Conservation (phyloP, 2,329 filamentous ascomycete genomes). For the Colletotrichum melonis region DNA sequence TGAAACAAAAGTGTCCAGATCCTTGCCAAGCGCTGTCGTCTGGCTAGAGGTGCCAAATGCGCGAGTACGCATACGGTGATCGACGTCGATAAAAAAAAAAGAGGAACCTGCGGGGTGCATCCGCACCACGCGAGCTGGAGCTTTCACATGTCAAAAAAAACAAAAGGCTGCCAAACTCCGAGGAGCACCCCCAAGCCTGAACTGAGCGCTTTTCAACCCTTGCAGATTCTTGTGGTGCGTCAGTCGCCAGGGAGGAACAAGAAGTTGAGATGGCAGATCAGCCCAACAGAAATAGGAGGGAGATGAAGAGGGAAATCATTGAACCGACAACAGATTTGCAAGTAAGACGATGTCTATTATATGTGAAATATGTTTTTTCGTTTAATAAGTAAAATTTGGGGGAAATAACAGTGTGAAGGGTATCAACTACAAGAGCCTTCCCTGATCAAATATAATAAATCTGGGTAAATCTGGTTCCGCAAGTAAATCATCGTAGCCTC, state of each 20-base stretch:
- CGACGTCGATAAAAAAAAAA: slow-evolving; percentile 28
- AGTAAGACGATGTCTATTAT: not conserved
- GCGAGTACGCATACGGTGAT: slow-evolving; percentile 19
- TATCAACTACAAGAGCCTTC: slow-evolving; percentile 31
- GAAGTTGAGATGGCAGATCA: slow-evolving; percentile 35
- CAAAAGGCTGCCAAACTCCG: not conserved
- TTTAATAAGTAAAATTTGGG: not conserved
- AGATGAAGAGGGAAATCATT: not conserved
- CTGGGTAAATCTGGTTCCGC: slow-evolving; percentile 24
- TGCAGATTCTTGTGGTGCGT: slow-evolving; percentile 23
- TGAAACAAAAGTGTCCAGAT: slow-evolving; percentile 18
- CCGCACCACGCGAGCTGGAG: slow-evolving; percentile 25
- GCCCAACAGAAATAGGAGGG: slow-evolving; percentile 24
- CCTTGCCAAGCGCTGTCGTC: slow-evolving; percentile 6
- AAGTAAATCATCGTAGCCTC: slow-evolving; percentile 20
- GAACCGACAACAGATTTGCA: not conserved
- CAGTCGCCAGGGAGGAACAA: slow-evolving; percentile 30
- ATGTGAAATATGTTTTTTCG: not conserved
- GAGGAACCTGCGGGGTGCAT: slow-evolving; percentile 36
- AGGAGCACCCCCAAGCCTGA: slow-evolving; percentile 3
- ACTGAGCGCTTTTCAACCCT: slow-evolving; percentile 21
- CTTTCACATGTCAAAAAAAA: slow-evolving; percentile 34
- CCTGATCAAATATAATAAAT: slow-evolving; percentile 8
- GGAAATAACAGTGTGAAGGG: slow-evolving; percentile 24
- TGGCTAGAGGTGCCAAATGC: slow-evolving; percentile 11